Evolutionary conservation across 441 rosid genomes (phyloP).

Genomic region (Erysimum cheiri): DNA sequence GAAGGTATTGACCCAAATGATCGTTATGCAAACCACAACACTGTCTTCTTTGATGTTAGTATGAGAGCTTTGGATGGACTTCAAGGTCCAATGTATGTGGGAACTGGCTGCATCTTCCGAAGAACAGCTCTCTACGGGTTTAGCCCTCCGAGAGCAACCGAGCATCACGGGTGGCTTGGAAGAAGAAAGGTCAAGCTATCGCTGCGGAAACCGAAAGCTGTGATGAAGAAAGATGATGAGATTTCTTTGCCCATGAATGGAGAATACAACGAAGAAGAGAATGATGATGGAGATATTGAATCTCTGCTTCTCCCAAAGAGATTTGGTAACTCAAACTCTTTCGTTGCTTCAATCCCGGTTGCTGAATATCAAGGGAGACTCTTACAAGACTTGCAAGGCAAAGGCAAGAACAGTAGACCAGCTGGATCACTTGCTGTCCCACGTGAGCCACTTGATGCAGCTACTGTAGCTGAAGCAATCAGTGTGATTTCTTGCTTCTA

Average conservation of each 20-base stretch:
- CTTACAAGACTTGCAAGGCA: conserved; percentile 67
- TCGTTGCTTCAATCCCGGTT: conserved; percentile 74
- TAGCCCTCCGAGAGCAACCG: conserved; percentile 78
- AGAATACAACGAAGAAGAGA: conserved; percentile 45
- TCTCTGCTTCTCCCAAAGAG: conserved; percentile 72
- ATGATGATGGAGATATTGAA: conserved; percentile 67
- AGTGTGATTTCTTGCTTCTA: conserved; percentile 54
- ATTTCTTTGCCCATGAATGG: conserved; percentile 52
- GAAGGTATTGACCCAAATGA: conserved; percentile 91
- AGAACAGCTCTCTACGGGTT: conserved; percentile 88
- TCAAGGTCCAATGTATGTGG: conserved; percentile 93
- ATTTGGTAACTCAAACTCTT: conserved; percentile 73
- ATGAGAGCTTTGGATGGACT: conserved; percentile 92
- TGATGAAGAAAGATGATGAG: conserved; percentile 60
- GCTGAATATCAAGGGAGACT: conserved; percentile 86
- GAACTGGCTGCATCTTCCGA: conserved; percentile 90
- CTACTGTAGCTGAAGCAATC: conserved; percentile 43
- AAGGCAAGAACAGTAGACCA: conserved; percentile 68
- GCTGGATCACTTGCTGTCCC: conserved; percentile 82
- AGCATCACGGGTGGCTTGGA: conserved; percentile 73
- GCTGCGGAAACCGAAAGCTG: conserved; percentile 58
- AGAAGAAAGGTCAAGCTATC: conserved; percentile 63
- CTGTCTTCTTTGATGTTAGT: conserved; percentile 88
- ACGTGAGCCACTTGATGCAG: conserved; percentile 78
- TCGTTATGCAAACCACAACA: conserved; percentile 89